These are phyloP conservation scores for Emergomyces orientalis DNA, from an alignment of 2,329 filamentous ascomycete species.

Conservation along the genomic window DNA sequence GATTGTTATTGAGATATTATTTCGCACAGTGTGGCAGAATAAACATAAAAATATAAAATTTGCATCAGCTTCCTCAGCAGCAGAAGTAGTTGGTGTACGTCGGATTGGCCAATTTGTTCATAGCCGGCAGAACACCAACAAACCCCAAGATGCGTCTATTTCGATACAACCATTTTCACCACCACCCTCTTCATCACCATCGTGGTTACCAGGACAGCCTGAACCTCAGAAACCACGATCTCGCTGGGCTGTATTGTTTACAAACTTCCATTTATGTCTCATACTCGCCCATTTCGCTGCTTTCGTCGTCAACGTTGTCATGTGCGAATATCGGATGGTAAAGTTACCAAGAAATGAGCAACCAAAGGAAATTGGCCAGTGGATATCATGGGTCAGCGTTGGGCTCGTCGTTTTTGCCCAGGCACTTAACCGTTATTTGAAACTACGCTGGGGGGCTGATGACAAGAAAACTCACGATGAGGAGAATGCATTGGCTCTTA, in stretches of 20 bases:
- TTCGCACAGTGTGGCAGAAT: not conserved
- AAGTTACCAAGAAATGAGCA: slow-evolving; percentile 18
- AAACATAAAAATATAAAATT: not conserved
- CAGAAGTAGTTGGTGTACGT: not conserved
- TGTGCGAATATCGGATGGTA: slow-evolving; percentile 17
- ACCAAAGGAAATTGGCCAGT: slow-evolving; percentile 19
- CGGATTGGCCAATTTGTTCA: not conserved
- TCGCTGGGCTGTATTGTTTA: not conserved
- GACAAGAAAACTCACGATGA: not conserved
- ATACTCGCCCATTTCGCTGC: slow-evolving; percentile 3
- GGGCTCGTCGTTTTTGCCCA: slow-evolving; percentile 19
- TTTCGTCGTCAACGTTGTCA: slow-evolving; percentile 18
- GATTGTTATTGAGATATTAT: not conserved
- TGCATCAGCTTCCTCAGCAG: not conserved
- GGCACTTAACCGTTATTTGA: slow-evolving; percentile 13
- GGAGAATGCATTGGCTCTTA: not conserved
- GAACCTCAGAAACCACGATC: not conserved
- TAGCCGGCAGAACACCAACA: not conserved
- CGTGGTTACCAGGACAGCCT: not conserved
- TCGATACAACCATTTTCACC: not conserved
- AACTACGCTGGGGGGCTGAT: slow-evolving; percentile 1
- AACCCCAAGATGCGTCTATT: not conserved
- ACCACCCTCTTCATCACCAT: not conserved
- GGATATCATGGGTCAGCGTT: slow-evolving; percentile 18
- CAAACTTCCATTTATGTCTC: not conserved